These are phyloP conservation scores for Begonia peltatifolia DNA, from an alignment of 306 rosid species.

Conservation along the genomic window DNA sequence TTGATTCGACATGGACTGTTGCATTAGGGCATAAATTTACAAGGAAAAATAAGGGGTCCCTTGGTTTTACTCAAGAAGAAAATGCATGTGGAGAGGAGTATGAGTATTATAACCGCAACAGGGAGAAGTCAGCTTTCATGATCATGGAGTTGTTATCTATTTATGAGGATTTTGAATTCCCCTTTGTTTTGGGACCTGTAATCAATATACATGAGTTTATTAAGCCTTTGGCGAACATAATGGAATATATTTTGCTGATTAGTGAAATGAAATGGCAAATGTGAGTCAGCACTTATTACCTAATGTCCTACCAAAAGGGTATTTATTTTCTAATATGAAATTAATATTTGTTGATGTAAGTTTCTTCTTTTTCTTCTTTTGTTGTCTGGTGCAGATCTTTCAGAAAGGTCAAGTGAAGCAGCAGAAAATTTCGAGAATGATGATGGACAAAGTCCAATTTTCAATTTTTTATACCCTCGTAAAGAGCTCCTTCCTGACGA, in stretches of 20 bases:
- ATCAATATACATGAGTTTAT: not conserved
- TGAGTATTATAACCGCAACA: too few species aligned
- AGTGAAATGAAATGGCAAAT: not conserved
- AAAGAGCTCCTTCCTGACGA: slow-evolving; percentile 95
- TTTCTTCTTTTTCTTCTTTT: not conserved
- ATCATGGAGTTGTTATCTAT: too few species aligned
- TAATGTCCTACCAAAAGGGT: not conserved
- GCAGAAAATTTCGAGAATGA: slow-evolving; percentile 19
- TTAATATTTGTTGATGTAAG: slow-evolving; percentile 4
- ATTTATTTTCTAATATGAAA: slow-evolving; percentile 2
- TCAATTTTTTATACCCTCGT: slow-evolving; percentile 62
- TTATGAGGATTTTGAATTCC: too few species aligned
- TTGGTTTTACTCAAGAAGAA: too few species aligned
- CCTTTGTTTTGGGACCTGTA: too few species aligned
- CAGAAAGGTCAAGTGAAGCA: slow-evolving; percentile 25
- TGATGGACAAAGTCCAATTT: slow-evolving; percentile 28
- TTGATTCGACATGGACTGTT: too few species aligned
- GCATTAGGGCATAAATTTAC: too few species aligned
- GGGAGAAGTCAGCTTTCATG: too few species aligned
- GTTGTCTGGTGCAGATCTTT: slow-evolving; percentile 17
- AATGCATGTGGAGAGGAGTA: too few species aligned
- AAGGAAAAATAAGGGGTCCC: too few species aligned
- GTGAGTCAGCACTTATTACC: not conserved
- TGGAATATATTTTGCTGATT: too few species aligned
- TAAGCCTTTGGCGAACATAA: too few species aligned